These are phyloP conservation scores for Ustilago esculenta DNA, from an alignment of 1,284 basidiomycete genomes.

Conservation along the genomic window DNA sequence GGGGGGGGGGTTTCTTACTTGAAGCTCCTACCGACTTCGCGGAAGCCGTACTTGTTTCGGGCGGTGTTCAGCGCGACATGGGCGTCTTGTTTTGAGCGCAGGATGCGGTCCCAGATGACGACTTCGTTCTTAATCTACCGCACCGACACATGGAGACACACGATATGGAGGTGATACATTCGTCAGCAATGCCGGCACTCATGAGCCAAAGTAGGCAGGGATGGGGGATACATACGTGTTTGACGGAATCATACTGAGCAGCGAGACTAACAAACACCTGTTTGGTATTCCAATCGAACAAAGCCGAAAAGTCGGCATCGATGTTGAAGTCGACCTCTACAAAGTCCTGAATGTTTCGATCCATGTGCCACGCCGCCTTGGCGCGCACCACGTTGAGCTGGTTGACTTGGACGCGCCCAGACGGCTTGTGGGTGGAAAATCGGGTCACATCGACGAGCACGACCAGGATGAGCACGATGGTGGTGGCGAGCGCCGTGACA, in stretches of 20 bases:
- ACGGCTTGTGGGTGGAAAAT: conserved; percentile 64
- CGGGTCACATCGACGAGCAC: conserved; percentile 60
- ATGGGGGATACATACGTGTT: conserved; percentile 42
- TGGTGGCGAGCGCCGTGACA: conserved; percentile 73
- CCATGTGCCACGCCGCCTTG: conserved; percentile 52
- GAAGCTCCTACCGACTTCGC: conserved; percentile 80
- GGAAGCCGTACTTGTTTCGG: conserved; percentile 84
- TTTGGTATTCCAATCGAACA: conserved; percentile 95
- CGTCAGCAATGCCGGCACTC: no score
- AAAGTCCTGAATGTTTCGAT: conserved; percentile 58
- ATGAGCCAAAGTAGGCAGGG: neutral
- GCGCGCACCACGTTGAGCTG: conserved; percentile 71
- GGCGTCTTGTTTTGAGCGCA: conserved; percentile 80
- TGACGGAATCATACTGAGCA: conserved; percentile 42
- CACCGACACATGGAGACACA: no score
- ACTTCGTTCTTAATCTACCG: conserved; percentile 79
- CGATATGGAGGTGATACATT: no score
- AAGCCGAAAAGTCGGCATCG: conserved; percentile 75
- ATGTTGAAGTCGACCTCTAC: conserved; percentile 46
- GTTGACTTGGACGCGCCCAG: conserved; percentile 73
- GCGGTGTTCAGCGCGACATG: conserved; percentile 73
- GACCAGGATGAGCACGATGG: conserved; percentile 73
- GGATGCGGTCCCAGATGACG: conserved; percentile 89
- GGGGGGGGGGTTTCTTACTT: no score
- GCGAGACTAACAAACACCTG: conserved; percentile 77